These are phyloP conservation scores for Oxyria digyna DNA, from an alignment of 148 eudicot species.

Conservation along the genomic window DNA sequence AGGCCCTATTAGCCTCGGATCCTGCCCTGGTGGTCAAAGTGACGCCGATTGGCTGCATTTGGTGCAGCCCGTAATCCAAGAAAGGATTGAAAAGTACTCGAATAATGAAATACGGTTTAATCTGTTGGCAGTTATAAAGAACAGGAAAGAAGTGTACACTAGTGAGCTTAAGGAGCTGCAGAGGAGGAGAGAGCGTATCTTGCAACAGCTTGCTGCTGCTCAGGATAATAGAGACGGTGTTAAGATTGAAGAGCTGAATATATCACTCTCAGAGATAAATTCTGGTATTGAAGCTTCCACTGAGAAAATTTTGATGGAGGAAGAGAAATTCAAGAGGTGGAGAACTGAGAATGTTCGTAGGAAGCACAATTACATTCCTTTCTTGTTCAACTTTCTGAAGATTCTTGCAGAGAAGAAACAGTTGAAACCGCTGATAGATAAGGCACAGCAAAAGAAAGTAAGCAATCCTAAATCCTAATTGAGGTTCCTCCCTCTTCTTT, in stretches of 20 bases:
- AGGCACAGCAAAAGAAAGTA: constrained; percentile 84
- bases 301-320: constrained; percentile 90
- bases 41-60: constrained; percentile 63
- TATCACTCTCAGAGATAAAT: constrained; percentile 65
- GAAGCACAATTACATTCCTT: constrained; percentile 92
- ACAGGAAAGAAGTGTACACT: constrained; percentile 79
- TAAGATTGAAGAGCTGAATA: constrained; percentile 54
- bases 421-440: constrained; percentile 80
- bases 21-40: constrained; percentile 66
- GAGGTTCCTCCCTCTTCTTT: neutral
- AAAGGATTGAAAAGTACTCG: constrained; percentile 82
- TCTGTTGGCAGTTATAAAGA: constrained; percentile 80
- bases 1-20: constrained; percentile 94
- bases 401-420: constrained; percentile 98
- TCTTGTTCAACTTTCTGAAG: constrained; percentile 86
- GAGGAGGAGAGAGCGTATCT: constrained; percentile 63
- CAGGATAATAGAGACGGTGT: constrained; percentile 56
- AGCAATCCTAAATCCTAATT: constrained; percentile 14
- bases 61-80: constrained; percentile 90
- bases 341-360: constrained; percentile 82
- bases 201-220: constrained; percentile 61
- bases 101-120: constrained; percentile 84
- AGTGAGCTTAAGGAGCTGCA: constrained; percentile 87
- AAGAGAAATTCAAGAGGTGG: constrained; percentile 97
- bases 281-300: constrained; percentile 80